These are phyloP conservation scores for Annulohypoxylon nitens DNA, from an alignment of 495 filamentous ascomycete species.

Conservation along the genomic window DNA sequence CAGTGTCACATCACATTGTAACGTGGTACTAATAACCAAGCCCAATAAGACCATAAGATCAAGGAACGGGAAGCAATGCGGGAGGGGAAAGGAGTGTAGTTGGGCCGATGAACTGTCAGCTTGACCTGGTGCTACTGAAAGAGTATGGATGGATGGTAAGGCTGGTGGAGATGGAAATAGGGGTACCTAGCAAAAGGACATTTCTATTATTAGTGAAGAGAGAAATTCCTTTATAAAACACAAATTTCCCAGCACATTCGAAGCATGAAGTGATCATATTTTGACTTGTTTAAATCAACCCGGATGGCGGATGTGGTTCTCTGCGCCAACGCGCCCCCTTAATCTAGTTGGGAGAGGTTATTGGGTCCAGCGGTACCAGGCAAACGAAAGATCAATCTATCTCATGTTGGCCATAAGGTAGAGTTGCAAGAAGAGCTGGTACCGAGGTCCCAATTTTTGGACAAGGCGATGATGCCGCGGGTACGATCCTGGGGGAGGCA, in stretches of 20 bases:
- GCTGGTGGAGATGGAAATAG: slow-evolving; percentile 24
- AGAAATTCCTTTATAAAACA: slow-evolving; percentile 1
- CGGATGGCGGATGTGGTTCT: slow-evolving; percentile 25
- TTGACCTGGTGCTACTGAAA: slow-evolving; percentile 9
- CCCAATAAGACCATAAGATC: slow-evolving; percentile 39
- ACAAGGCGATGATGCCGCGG: slow-evolving; percentile 33
- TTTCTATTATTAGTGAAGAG: not conserved
- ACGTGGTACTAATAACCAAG: slow-evolving; percentile 40
- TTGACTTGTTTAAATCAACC: slow-evolving; percentile 9
- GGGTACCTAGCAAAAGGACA: slow-evolving; percentile 11
- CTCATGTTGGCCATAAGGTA: slow-evolving; percentile 26
- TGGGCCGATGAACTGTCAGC: slow-evolving; percentile 25
- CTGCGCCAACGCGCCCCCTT: not conserved
- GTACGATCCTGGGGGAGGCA: slow-evolving; percentile 11
- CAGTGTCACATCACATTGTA: slow-evolving; percentile 48
- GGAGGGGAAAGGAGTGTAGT: slow-evolving; percentile 34
- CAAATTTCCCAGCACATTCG: not conserved
- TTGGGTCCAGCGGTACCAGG: slow-evolving; percentile 24
- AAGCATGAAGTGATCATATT: not conserved
- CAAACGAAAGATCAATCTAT: slow-evolving; percentile 29
- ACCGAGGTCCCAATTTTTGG: slow-evolving; percentile 39
- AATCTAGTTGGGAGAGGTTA: slow-evolving; percentile 27
- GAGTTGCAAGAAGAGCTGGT: slow-evolving; percentile 13
- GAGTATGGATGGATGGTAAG: slow-evolving; percentile 21
- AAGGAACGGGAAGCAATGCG: slow-evolving; percentile 29